A percentile compares a stretch with the other conserved stretches of the same genome.
phyloP scores from a whole-genome alignment of 495 filamentous ascomycete genomes.

The Penicillium flavigenum region DNA sequence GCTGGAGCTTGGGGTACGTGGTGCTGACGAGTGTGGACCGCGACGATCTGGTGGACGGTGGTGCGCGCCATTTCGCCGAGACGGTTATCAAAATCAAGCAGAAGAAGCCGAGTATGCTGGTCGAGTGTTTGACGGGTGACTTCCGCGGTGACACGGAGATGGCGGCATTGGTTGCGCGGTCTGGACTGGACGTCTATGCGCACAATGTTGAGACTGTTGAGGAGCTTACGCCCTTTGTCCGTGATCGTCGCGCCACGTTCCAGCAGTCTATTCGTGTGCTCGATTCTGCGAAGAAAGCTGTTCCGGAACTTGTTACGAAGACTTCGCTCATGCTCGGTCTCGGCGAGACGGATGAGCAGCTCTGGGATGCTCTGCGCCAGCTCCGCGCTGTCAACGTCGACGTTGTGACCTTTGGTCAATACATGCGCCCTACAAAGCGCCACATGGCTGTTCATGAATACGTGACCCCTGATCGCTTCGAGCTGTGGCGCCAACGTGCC shows the following conservation, averaged over 20 bases:
- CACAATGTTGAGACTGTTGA: conserved; percentile 98
- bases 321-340: conserved; percentile 96
- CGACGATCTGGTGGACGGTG: conserved; percentile 87
- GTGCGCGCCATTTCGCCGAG: conserved; percentile 87
- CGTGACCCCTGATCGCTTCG: conserved; percentile 84
- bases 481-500: conserved; percentile 84
- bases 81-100: conserved; percentile 92
- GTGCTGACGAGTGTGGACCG: conserved; percentile 92
- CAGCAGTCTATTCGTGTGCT: conserved; percentile 80
- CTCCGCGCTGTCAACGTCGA: conserved; percentile 79
- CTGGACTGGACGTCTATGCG: conserved; percentile 92
- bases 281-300: conserved; percentile 73
- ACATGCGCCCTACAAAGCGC: conserved; percentile 97
- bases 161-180: conserved; percentile 76
- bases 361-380: conserved; percentile 77
- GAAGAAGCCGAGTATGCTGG: conserved; percentile 80
- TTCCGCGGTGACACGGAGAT: conserved; percentile 79
- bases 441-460: conserved; percentile 97
- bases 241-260: conserved; percentile 89
- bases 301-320: conserved; percentile 83
- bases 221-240: conserved; percentile 80
- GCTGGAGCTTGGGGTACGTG: conserved; percentile 95
- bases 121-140: conserved; percentile 95
- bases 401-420: conserved; percentile 97
- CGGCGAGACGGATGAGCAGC: conserved; percentile 87